Conservation (phyloP, 768 basidiomycete genomes). For the Termitomyces sp. region DNA sequence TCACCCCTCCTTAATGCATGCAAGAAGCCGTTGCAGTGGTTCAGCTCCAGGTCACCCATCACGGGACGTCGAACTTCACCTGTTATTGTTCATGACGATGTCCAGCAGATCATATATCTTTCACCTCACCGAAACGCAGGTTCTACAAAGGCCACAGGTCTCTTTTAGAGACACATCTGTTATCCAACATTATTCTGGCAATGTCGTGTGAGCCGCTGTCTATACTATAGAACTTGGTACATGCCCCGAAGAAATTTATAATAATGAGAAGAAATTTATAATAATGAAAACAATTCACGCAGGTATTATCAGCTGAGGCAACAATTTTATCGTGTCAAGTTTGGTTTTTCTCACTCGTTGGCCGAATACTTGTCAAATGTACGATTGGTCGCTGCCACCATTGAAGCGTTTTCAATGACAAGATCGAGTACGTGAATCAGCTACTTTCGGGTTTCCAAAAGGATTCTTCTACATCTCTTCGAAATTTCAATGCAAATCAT, state of each 20-base stretch:
- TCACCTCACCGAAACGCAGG: not conserved
- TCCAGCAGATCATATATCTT: not conserved
- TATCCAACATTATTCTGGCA: not conserved
- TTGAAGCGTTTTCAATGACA: too few species aligned
- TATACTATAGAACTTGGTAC: not conserved
- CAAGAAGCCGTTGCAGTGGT: conserved; percentile 5
- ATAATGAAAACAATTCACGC: too few species aligned
- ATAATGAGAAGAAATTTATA: too few species aligned
- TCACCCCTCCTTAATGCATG: conserved; percentile 1
- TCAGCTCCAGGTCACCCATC: not conserved
- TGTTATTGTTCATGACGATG: not conserved
- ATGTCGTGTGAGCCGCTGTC: not conserved
- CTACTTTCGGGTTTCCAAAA: too few species aligned
- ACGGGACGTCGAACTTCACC: not conserved
- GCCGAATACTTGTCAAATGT: too few species aligned
- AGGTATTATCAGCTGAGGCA: not conserved
- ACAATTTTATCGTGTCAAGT: too few species aligned
- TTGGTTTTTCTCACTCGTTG: too few species aligned
- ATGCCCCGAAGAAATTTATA: too few species aligned
- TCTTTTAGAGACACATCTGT: not conserved
- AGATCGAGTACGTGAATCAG: too few species aligned
- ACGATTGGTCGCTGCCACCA: too few species aligned
- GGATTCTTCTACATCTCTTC: too few species aligned
- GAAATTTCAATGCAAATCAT: too few species aligned
- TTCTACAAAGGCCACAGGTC: not conserved